phyloP scores from a whole-genome alignment of 2,329 filamentous ascomycete genomes.

The Exophiala lecanii-corni region DNA sequence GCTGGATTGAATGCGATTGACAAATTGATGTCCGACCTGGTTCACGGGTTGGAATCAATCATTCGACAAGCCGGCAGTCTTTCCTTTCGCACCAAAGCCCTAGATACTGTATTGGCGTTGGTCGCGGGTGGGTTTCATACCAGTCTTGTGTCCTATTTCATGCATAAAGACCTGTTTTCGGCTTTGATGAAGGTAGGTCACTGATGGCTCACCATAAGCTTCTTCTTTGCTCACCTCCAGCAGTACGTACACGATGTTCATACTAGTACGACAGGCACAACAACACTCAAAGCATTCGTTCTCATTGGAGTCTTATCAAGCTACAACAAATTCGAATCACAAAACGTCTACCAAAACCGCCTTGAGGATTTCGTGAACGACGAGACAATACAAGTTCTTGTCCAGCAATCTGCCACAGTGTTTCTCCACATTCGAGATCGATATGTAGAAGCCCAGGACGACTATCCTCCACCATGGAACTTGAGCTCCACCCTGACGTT shows the following conservation, averaged over 20 bases:
- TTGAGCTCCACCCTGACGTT: slow-evolving; percentile 74
- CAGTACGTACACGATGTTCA: slow-evolving; percentile 52
- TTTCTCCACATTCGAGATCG: slow-evolving; percentile 64
- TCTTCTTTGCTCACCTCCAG: slow-evolving; percentile 13
- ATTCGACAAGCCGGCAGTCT: slow-evolving; percentile 70
- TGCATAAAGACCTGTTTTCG: slow-evolving; percentile 89
- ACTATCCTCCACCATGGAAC: slow-evolving; percentile 85
- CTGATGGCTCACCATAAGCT: neutral
- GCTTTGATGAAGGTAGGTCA: slow-evolving; percentile 79
- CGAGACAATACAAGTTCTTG: slow-evolving; percentile 73
- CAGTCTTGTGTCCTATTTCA: slow-evolving; percentile 88
- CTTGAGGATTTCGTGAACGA: slow-evolving; percentile 96
- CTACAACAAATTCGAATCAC: slow-evolving; percentile 99
- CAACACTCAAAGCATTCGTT: slow-evolving; percentile 69
- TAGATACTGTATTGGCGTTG: slow-evolving; percentile 75
- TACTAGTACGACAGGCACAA: slow-evolving; percentile 30
- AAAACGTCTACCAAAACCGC: slow-evolving; percentile 89
- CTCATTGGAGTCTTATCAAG: slow-evolving; percentile 85
- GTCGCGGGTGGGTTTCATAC: slow-evolving; percentile 95
- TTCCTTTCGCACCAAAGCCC: slow-evolving; percentile 72
- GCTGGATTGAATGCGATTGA: slow-evolving; percentile 88
- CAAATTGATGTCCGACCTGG: slow-evolving; percentile 80
- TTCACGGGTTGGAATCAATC: slow-evolving; percentile 72
- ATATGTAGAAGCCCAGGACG: slow-evolving; percentile 84
- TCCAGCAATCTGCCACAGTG: slow-evolving; percentile 68